Percentiles rank a stretch among this genome's conserved stretches.
Conservation (phyloP, 176 grass and related monocot genomes). For the maize (Zea mays) region DNA sequence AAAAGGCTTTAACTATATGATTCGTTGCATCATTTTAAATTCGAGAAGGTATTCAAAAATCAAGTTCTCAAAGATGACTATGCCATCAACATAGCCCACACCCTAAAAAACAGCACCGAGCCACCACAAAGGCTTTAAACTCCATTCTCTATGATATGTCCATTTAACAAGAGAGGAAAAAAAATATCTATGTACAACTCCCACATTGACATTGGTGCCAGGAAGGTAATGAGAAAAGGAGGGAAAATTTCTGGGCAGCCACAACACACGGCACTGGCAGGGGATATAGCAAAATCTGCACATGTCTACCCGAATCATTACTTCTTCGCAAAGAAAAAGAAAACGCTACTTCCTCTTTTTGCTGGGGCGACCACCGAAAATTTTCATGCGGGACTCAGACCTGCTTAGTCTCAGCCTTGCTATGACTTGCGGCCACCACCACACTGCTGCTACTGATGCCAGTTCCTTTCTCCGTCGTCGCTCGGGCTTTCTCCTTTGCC, state of each 20-base stretch:
- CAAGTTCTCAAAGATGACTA: background rate
- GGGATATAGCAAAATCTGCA: conserved; percentile 63
- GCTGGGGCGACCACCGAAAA: conserved; percentile 45
- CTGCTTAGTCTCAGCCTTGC: conserved; percentile 47
- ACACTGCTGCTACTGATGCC: conserved; percentile 18
- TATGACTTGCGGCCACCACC: conserved; percentile 25
- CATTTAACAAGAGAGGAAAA: conserved; percentile 32
- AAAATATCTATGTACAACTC: conserved; percentile 69
- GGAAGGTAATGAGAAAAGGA: conserved; percentile 36
- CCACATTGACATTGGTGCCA: conserved; percentile 30
- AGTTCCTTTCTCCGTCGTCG: conserved; percentile 37
- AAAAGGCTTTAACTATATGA: background rate
- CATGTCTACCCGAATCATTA: conserved; percentile 48
- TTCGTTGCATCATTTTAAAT: background rate
- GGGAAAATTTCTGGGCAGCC: conserved; percentile 43
- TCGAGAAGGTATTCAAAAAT: background rate
- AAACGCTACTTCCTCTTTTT: conserved; percentile 36
- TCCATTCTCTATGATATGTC: conserved; percentile 52
- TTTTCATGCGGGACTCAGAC: conserved; percentile 21
- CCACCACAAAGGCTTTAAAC: conserved; percentile 18
- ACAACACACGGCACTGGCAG: conserved; percentile 40
- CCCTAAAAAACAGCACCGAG: background rate
- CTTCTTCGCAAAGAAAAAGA: conserved; percentile 41
- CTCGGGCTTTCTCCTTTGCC: conserved; percentile 41
- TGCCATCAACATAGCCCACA: background rate